Percentiles rank a stretch among this genome's conserved stretches.
These are phyloP conservation scores for Aspergillus pseudonomiae DNA, from an alignment of 2,329 filamentous ascomycete genomes.

Conservation along the genomic window DNA sequence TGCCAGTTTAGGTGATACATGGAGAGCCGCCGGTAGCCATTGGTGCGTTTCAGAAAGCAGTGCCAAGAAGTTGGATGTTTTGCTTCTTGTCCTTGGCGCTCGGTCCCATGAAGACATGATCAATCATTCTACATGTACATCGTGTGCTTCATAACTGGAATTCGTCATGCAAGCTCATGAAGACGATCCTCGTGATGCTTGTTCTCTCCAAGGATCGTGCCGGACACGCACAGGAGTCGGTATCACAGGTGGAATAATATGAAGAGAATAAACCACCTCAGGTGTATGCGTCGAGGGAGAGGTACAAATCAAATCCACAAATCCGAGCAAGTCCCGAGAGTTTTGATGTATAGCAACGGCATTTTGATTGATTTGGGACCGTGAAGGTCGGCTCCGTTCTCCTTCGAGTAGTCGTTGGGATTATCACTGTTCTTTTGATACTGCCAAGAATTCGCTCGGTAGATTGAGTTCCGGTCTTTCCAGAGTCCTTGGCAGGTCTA, in stretches of 20 bases:
- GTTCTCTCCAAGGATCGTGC: background rate
- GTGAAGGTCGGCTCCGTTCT: background rate
- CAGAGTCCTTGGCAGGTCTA: background rate
- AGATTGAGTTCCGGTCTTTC: background rate
- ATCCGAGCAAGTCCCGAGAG: background rate
- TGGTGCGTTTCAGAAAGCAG: slow-evolving; percentile 11
- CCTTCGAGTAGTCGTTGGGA: background rate
- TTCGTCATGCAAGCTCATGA: background rate
- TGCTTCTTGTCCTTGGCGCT: background rate
- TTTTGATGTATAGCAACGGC: background rate
- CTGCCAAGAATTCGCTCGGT: background rate
- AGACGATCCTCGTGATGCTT: background rate
- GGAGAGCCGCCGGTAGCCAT: slow-evolving; percentile 5
- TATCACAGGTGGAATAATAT: background rate
- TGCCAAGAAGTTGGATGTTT: slow-evolving; percentile 12
- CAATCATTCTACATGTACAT: background rate
- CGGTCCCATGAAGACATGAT: background rate
- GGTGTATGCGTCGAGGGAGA: background rate
- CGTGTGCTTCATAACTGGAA: background rate
- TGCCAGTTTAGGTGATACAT: slow-evolving; percentile 7
- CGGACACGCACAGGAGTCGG: background rate
- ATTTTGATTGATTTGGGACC: background rate
- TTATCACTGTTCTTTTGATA: background rate
- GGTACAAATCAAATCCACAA: background rate
- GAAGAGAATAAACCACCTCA: background rate